Evolutionary conservation across 306 rosid species (phyloP).

Genomic region (Vicia villosa): DNA sequence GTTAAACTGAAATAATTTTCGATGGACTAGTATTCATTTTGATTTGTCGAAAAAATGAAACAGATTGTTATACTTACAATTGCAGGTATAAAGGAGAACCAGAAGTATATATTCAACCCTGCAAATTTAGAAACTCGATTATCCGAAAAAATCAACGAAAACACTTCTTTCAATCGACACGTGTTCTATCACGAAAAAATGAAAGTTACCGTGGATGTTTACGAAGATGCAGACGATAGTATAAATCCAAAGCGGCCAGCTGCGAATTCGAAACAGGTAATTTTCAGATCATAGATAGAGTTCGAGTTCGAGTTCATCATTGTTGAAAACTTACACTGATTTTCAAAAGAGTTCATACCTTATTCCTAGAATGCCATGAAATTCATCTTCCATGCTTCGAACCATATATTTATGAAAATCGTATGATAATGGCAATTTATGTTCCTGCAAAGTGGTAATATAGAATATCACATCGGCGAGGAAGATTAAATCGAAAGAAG

Average conservation of each 20-base stretch:
- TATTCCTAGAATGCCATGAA: slow-evolving; percentile 93
- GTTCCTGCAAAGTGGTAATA: slow-evolving; percentile 63
- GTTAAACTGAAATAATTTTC: slow-evolving; percentile 1
- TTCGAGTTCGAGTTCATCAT: too few species aligned
- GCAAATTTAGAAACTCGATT: slow-evolving; percentile 39
- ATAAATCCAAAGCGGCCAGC: slow-evolving; percentile 94
- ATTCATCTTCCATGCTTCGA: slow-evolving; percentile 98
- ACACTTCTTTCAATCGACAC: slow-evolving; percentile 1
- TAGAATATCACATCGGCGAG: slow-evolving; percentile 14
- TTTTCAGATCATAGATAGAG: slow-evolving; percentile 19
- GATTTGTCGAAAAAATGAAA: slow-evolving; percentile 29
- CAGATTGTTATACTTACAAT: slow-evolving; percentile 60
- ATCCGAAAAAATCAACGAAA: slow-evolving; percentile 35
- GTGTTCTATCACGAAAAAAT: slow-evolving; percentile 3
- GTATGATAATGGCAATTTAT: slow-evolving; percentile 78
- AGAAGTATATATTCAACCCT: slow-evolving; percentile 91
- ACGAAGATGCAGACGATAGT: slow-evolving; percentile 86
- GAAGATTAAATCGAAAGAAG: slow-evolving; percentile 7
- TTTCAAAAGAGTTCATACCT: slow-evolving; percentile 54
- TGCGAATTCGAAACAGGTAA: slow-evolving; percentile 46
- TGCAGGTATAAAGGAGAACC: slow-evolving; percentile 97
- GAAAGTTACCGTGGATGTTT: slow-evolving; percentile 78
- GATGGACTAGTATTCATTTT: slow-evolving; percentile 6
- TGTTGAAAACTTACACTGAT: too few species aligned
- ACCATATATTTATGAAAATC: slow-evolving; percentile 85